A percentile compares a stretch with the other conserved stretches of the same genome.
These are phyloP conservation scores for Candida vaughaniae DNA, from an alignment of 805 yeast species.

Conservation along the genomic window DNA sequence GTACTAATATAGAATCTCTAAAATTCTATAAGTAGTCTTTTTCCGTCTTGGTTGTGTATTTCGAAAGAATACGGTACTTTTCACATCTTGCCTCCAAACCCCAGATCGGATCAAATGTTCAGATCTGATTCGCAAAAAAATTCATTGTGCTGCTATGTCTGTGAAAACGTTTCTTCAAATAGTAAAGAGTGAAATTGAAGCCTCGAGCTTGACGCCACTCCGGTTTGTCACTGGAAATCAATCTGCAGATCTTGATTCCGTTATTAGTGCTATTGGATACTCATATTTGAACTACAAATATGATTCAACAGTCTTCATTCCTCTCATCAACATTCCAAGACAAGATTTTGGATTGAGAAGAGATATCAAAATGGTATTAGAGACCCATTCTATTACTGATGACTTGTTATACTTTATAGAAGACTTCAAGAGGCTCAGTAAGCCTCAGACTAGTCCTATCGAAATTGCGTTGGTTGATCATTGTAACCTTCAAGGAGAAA, in stretches of 20 bases:
- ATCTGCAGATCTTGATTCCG: constrained; percentile 86
- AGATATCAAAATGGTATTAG: constrained; percentile 62
- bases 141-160: constrained; percentile 10
- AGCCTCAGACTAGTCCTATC: constrained; percentile 7
- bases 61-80: too few species aligned
- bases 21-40: too few species aligned
- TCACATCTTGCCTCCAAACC: too few species aligned
- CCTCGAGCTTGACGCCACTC: constrained; percentile 17
- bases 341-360: constrained; percentile 66
- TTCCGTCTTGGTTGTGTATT: too few species aligned
- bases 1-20: too few species aligned
- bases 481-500: constrained; percentile 60
- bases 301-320: constrained; percentile 46
- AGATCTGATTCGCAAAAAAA: too few species aligned
- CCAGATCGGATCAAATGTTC: too few species aligned
- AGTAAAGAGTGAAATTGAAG: constrained; percentile 6
- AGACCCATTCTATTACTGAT: constrained; percentile 43
- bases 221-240: constrained; percentile 75
- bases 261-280: constrained; percentile 70
- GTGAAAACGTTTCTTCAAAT: constrained; percentile 12
- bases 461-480: constrained; percentile 73
- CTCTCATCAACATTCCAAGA: constrained; percentile 70
- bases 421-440: constrained; percentile 44
- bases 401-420: constrained; percentile 62
- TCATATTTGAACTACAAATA: constrained; percentile 53